phyloP scores from a whole-genome alignment of 306 rosid species.

The Prunus salicina region DNA sequence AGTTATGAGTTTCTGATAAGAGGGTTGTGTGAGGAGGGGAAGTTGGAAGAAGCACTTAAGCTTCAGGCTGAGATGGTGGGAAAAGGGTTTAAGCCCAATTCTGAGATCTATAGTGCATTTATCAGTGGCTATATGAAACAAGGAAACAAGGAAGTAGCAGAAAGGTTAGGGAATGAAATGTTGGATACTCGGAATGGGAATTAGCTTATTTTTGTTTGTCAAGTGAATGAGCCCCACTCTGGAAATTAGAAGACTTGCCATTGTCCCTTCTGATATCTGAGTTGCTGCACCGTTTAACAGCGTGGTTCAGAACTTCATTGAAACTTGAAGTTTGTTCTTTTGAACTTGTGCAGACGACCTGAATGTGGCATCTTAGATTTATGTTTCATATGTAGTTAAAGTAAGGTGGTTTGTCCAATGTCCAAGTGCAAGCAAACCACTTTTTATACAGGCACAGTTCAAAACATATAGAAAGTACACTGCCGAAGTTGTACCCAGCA shows the following conservation, averaged over 20 bases:
- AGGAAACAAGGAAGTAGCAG: slow-evolving; percentile 64
- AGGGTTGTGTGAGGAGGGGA: slow-evolving; percentile 57
- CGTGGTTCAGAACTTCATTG: neutral
- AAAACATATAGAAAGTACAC: neutral
- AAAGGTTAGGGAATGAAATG: slow-evolving; percentile 60
- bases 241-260: neutral
- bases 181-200: slow-evolving; percentile 34
- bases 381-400: too few species aligned
- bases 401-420: neutral
- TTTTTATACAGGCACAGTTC: neutral
- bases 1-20: slow-evolving; percentile 58
- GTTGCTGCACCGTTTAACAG: neutral
- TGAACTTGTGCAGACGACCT: neutral
- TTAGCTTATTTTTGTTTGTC: neutral
- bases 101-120: slow-evolving; percentile 56
- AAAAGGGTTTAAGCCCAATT: slow-evolving; percentile 53
- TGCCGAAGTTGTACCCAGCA: neutral
- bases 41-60: slow-evolving; percentile 60
- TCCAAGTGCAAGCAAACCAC: neutral
- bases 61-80: slow-evolving; percentile 89
- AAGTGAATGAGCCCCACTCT: neutral
- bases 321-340: neutral
- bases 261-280: neutral
- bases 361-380: neutral
- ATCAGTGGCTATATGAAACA: slow-evolving; percentile 47